These are phyloP conservation scores for Cutaneotrichosporon spelunceum DNA, from an alignment of 1,284 basidiomycete species.

Conservation along the genomic window DNA sequence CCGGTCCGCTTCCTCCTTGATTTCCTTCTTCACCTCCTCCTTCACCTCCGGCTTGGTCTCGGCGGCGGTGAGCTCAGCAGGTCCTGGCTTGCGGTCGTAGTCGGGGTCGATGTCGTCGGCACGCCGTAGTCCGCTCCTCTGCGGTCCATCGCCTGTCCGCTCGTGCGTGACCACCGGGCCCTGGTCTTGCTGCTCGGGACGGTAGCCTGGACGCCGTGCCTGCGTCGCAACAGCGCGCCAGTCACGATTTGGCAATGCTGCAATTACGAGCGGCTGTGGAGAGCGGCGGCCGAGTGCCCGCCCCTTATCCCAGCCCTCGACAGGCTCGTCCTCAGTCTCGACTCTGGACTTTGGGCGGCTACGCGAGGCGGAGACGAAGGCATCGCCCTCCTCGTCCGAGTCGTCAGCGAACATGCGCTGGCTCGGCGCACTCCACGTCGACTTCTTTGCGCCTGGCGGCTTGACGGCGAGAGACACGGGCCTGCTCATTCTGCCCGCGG, in stretches of 20 bases:
- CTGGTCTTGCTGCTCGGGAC: slow-evolving; percentile 59
- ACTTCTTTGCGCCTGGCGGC: slow-evolving; percentile 25
- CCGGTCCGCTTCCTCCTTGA: background rate
- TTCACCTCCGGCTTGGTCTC: slow-evolving; percentile 18
- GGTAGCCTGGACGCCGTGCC: slow-evolving; percentile 56
- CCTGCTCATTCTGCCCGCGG: slow-evolving; percentile 35
- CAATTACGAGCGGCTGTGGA: slow-evolving; percentile 72
- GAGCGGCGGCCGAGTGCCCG: slow-evolving; percentile 56
- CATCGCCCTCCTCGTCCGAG: slow-evolving; percentile 43
- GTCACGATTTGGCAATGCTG: slow-evolving; percentile 75
- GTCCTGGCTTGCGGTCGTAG: slow-evolving; percentile 24
- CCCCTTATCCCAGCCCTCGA: slow-evolving; percentile 62
- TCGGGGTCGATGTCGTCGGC: slow-evolving; percentile 15
- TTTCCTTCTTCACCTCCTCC: background rate
- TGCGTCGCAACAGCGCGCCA: slow-evolving; percentile 65
- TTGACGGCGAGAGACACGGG: slow-evolving; percentile 50
- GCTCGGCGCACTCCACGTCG: slow-evolving; percentile 32
- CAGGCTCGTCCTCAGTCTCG: slow-evolving; percentile 60
- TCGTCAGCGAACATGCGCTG: slow-evolving; percentile 40
- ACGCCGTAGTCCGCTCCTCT: slow-evolving; percentile 66
- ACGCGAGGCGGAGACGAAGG: slow-evolving; percentile 9
- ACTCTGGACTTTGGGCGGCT: background rate
- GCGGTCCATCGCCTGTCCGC: slow-evolving; percentile 67
- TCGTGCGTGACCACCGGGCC: slow-evolving; percentile 42
- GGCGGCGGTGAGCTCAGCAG: slow-evolving; percentile 12